Evolutionary conservation across 176 grass and related monocot genomes (phyloP).

Genomic region (Chloris gayana): DNA sequence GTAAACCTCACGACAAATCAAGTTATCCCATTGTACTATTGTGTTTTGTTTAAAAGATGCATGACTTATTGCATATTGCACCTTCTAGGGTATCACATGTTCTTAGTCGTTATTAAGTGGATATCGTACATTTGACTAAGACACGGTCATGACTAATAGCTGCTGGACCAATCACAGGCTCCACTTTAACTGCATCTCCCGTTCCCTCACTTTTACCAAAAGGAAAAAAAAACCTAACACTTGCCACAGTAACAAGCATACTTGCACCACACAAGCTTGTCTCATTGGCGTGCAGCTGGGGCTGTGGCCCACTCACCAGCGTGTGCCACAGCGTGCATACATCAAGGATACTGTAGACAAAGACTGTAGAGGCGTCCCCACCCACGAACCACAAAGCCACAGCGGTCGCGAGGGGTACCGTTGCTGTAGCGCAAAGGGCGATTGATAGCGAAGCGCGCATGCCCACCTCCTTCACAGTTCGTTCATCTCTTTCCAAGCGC

Average conservation of each 20-base stretch:
- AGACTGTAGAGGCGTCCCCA: constrained; percentile 31
- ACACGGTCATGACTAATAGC: neutral
- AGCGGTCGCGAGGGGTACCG: constrained; percentile 15
- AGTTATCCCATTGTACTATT: too few relatives aligned
- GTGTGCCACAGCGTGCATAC: constrained; percentile 8
- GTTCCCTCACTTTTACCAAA: neutral
- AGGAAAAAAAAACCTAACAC: neutral
- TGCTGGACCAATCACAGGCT: neutral
- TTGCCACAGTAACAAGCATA: neutral
- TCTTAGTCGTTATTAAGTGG: neutral
- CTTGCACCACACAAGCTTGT: constrained; percentile 3
- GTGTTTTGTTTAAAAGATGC: too few relatives aligned
- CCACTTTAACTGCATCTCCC: neutral
- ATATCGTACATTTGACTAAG: neutral
- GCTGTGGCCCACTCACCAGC: neutral
- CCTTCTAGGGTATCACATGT: too few relatives aligned
- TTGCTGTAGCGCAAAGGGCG: constrained; percentile 56
- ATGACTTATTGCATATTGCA: too few relatives aligned
- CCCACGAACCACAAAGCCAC: constrained; percentile 49
- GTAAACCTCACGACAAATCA: too few relatives aligned
- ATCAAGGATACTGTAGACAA: constrained; percentile 35
- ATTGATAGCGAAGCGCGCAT: constrained; percentile 41
- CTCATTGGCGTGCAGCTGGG: neutral
- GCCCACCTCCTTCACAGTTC: neutral
- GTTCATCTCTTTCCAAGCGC: neutral